Conservation (phyloP, 805 yeast genomes). For the Saturnispora silvae region DNA sequence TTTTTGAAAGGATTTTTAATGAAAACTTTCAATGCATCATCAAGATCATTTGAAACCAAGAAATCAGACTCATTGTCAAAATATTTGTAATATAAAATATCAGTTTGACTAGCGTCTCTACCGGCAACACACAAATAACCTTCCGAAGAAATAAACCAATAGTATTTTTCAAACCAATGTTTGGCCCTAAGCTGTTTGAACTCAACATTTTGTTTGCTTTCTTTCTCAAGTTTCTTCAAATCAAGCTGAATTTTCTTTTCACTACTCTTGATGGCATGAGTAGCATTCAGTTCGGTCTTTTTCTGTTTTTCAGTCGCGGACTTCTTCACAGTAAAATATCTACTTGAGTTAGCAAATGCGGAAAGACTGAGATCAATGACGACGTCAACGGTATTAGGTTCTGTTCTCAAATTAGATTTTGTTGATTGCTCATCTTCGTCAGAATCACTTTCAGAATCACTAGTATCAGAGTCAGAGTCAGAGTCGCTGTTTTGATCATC, state of each 20-base stretch:
- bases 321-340: slow-evolving; percentile 69
- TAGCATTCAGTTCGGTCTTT: slow-evolving; percentile 69
- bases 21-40: slow-evolving; percentile 65
- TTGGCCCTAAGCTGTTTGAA: slow-evolving; percentile 58
- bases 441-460: slow-evolving; percentile 26
- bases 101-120: slow-evolving; percentile 68
- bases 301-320: slow-evolving; percentile 66
- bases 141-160: slow-evolving; percentile 89
- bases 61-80: slow-evolving; percentile 60
- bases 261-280: slow-evolving; percentile 71
- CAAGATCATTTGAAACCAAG: slow-evolving; percentile 64
- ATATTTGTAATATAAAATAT: slow-evolving; percentile 69
- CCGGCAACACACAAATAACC: slow-evolving; percentile 83
- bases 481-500: slow-evolving; percentile 28
- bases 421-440: slow-evolving; percentile 15
- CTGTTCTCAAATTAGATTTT: slow-evolving; percentile 8
- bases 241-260: slow-evolving; percentile 69
- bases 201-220: slow-evolving; percentile 36
- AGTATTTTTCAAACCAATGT: slow-evolving; percentile 88
- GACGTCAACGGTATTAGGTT: slow-evolving; percentile 32
- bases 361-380: slow-evolving; percentile 59
- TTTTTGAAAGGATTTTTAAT: slow-evolving; percentile 69
- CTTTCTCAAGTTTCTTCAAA: slow-evolving; percentile 49
- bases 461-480: slow-evolving; percentile 11
- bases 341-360: slow-evolving; percentile 82